Percentiles rank a stretch among this genome's conserved stretches.
phyloP scores from a whole-genome alignment of 768 basidiomycete species.

The Leccinum sublutescens region DNA sequence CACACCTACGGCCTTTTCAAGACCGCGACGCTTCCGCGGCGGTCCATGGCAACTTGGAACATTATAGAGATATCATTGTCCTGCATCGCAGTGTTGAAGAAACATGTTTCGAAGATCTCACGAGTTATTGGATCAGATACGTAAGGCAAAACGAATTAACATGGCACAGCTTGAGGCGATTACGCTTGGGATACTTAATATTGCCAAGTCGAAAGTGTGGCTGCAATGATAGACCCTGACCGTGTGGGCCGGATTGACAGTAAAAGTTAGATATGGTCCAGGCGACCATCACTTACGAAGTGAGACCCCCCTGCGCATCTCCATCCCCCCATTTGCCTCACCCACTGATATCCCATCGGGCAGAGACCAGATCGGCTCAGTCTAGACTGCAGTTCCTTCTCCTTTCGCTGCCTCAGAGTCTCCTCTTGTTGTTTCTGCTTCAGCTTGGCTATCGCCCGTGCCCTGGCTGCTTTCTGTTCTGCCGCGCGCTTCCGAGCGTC shows the following conservation, averaged over 20 bases:
- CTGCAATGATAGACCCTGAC: neutral
- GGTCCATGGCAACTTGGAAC: too few species aligned
- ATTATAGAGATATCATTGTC: too few species aligned
- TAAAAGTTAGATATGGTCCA: slow-evolving; percentile 17
- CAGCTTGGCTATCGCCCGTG: slow-evolving; percentile 26
- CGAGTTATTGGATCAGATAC: neutral
- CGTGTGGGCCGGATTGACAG: neutral
- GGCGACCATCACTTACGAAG: slow-evolving; percentile 32
- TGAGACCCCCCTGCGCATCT: slow-evolving; percentile 48
- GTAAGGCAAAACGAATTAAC: too few species aligned
- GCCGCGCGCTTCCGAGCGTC: slow-evolving; percentile 24
- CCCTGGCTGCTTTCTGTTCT: slow-evolving; percentile 25
- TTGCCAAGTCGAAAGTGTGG: neutral
- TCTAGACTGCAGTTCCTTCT: slow-evolving; percentile 37
- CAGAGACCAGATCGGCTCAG: slow-evolving; percentile 52
- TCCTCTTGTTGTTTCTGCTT: slow-evolving; percentile 40
- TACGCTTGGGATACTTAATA: neutral
- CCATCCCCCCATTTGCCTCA: slow-evolving; percentile 40
- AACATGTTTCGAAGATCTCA: neutral
- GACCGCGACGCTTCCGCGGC: too few species aligned
- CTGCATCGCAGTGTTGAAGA: too few species aligned
- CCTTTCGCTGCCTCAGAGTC: slow-evolving; percentile 20
- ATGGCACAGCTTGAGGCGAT: neutral
- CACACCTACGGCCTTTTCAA: neutral
- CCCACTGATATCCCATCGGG: slow-evolving; percentile 45